phyloP scores from a whole-genome alignment of 768 basidiomycete genomes.

The Agaricus blazei region DNA sequence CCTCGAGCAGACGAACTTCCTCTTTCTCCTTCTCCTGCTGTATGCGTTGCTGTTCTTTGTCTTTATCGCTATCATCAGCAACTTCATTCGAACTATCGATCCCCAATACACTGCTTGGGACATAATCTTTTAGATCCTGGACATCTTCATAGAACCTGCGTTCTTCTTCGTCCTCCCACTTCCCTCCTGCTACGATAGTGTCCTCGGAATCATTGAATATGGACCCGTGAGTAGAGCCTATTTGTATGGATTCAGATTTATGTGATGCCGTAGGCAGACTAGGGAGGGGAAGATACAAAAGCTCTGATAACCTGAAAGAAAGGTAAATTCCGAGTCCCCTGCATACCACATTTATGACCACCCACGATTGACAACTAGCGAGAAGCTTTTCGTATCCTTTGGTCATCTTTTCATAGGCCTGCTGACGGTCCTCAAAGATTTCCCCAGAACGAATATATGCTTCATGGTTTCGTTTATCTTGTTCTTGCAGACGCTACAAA shows the following conservation, averaged over 20 bases:
- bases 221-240: conserved; percentile 45
- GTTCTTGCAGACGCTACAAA: conserved; percentile 85
- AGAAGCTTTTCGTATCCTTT: conserved; percentile 91
- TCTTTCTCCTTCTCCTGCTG: conserved; percentile 62
- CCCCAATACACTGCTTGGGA: conserved; percentile 83
- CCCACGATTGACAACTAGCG: conserved; percentile 82
- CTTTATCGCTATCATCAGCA: conserved; percentile 41
- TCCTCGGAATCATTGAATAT: conserved; percentile 53
- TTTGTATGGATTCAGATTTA: conserved; percentile 77
- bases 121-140: conserved; percentile 86
- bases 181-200: conserved; percentile 53
- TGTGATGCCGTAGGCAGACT: conserved; percentile 77
- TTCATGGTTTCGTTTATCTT: conserved; percentile 95
- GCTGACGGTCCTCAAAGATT: conserved; percentile 98
- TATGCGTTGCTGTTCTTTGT: conserved; percentile 45
- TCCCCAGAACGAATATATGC: conserved; percentile 99
- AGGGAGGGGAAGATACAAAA: conserved; percentile 82
- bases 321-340: conserved; percentile 11
- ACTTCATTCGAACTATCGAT: conserved; percentile 44
- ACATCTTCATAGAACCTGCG: conserved; percentile 90
- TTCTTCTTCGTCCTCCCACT: conserved; percentile 99
- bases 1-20: conserved; percentile 70
- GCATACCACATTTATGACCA: neutral
- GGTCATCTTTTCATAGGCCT: conserved; percentile 98
- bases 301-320: conserved; percentile 71